phyloP scores from a whole-genome alignment of 208 protist species.

The Endotrypanum monterogeii region DNA sequence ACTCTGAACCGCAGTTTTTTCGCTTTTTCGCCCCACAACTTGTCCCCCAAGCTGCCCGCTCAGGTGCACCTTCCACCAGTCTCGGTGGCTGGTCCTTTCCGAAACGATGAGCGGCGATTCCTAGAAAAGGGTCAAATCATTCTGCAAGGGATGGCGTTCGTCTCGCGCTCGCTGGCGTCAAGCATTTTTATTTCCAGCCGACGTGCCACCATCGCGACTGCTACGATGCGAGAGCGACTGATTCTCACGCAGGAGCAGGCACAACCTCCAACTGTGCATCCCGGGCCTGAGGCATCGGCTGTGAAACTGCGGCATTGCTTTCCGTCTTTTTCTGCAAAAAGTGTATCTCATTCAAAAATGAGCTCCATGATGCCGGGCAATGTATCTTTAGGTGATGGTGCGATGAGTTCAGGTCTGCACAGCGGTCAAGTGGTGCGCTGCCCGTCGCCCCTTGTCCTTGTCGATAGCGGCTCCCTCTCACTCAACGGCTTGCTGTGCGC shows the following conservation, averaged over 20 bases:
- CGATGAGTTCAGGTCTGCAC: background rate
- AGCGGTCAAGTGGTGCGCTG: background rate
- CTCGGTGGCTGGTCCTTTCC: constrained; percentile 24
- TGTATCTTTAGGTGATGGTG: background rate
- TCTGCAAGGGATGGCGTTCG: constrained; percentile 27
- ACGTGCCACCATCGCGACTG: constrained; percentile 33
- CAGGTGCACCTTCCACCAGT: constrained; percentile 6
- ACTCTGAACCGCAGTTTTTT: background rate
- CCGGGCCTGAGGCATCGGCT: background rate
- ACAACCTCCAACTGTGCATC: too few relatives aligned
- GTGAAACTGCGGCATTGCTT: background rate
- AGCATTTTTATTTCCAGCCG: constrained; percentile 39
- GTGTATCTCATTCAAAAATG: background rate
- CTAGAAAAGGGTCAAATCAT: constrained; percentile 39
- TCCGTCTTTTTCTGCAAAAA: background rate
- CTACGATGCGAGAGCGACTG: constrained; percentile 19
- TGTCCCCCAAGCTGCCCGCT: constrained; percentile 1
- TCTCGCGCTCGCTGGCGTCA: constrained; percentile 44
- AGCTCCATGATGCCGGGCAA: background rate
- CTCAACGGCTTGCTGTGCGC: background rate
- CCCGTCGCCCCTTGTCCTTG: background rate
- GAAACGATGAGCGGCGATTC: constrained; percentile 32
- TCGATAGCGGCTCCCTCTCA: background rate
- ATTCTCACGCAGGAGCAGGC: background rate
- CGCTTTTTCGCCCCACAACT: constrained; percentile 1